Conservation (phyloP, 2,329 filamentous ascomycete genomes). For the Trichoderma afroharzianum region DNA sequence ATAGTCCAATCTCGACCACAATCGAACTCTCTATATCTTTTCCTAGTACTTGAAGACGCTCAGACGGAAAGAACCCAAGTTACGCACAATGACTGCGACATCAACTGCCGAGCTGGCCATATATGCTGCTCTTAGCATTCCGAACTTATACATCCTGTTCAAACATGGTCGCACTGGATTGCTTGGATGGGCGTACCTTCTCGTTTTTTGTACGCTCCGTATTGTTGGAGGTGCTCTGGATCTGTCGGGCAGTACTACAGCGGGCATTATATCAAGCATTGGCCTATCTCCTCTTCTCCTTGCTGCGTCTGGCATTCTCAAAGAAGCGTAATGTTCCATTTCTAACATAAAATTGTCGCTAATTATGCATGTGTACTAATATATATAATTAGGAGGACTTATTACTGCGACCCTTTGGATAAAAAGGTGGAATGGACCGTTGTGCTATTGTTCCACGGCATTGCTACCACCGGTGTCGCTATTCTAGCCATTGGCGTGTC, state of each 20-base stretch:
- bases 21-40: not conserved
- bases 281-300: not conserved
- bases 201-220: not conserved
- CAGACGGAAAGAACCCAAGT: not conserved
- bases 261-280: not conserved
- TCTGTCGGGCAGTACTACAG: not conserved
- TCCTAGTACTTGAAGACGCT: not conserved
- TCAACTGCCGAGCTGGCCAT: constrained; percentile 24
- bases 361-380: not conserved
- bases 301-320: not conserved
- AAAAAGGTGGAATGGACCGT: not conserved
- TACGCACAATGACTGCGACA: constrained; percentile 19
- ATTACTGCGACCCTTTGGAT: not conserved
- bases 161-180: not conserved
- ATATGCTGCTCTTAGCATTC: not conserved
- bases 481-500: not conserved
- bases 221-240: not conserved
- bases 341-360: too few relatives aligned
- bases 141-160: not conserved
- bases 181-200: not conserved
- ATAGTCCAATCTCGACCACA: not conserved
- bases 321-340: not conserved
- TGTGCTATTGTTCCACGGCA: not conserved
- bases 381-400: not conserved
- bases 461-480: not conserved